Conservation (phyloP, 1,284 basidiomycete species). For the Pseudozyma thailandica region DNA sequence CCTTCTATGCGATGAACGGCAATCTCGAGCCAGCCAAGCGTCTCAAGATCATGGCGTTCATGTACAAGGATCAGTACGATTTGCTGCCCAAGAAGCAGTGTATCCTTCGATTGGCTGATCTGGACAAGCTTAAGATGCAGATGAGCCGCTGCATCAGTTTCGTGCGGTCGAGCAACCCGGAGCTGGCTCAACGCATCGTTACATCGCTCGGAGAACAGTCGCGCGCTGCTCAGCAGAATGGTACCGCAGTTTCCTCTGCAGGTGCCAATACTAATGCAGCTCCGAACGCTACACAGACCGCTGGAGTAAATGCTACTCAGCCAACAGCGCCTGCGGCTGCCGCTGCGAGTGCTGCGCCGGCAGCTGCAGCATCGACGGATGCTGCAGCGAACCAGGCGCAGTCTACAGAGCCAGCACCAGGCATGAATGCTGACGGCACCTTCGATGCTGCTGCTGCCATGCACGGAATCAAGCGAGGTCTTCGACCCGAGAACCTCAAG, state of each 20-base stretch:
- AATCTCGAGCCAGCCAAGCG: conserved; percentile 62
- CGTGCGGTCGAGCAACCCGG: conserved; percentile 61
- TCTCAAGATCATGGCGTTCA: conserved; percentile 66
- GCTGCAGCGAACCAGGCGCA: conserved; percentile 13
- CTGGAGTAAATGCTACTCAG: not conserved
- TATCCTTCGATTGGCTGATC: conserved; percentile 57
- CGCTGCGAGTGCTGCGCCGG: conserved; percentile 9
- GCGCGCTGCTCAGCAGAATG: conserved; percentile 38
- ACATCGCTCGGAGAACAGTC: conserved; percentile 38
- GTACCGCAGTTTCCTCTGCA: conserved; percentile 7
- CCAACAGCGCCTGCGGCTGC: conserved; percentile 10
- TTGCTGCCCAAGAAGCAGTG: conserved; percentile 56
- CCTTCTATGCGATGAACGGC: conserved; percentile 64
- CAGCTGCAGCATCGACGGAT: conserved; percentile 19
- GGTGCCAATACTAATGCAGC: conserved; percentile 8
- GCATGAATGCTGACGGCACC: conserved; percentile 31
- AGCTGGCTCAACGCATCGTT: conserved; percentile 56
- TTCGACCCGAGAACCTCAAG: conserved; percentile 64
- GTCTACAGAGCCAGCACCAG: conserved; percentile 12
- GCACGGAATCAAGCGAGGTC: conserved; percentile 60
- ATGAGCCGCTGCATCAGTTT: conserved; percentile 66
- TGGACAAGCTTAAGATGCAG: conserved; percentile 66
- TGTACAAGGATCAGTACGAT: conserved; percentile 65
- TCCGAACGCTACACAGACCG: conserved; percentile 9
- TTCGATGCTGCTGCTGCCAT: conserved; percentile 47